phyloP scores from a whole-genome alignment of 2,329 filamentous ascomycete genomes.

The Cytospora leucostoma region DNA sequence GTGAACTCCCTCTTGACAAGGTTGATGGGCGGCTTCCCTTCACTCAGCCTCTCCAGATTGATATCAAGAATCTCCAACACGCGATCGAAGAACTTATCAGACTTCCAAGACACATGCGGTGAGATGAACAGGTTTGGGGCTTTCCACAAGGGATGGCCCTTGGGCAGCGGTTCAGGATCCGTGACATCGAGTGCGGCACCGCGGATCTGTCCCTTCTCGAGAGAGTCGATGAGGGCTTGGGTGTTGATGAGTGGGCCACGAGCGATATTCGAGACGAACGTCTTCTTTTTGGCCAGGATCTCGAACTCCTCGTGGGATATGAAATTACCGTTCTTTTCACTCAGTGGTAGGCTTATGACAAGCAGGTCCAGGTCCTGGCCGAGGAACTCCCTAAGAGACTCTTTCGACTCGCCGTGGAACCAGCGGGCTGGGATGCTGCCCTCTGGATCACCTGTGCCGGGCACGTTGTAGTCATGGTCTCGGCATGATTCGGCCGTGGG shows the following conservation, averaged over 20 bases:
- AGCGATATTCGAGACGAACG: conserved; percentile 66
- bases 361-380: conserved; percentile 45
- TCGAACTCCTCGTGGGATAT: conserved; percentile 46
- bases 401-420: conserved; percentile 41
- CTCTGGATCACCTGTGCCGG: conserved; percentile 55
- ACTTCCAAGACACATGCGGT: background rate
- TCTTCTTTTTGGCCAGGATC: conserved; percentile 41
- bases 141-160: conserved; percentile 63
- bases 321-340: conserved; percentile 40
- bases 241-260: conserved; percentile 47
- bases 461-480: conserved; percentile 64
- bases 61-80: background rate
- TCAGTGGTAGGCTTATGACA: conserved; percentile 45
- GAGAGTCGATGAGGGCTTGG: conserved; percentile 55
- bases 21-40: background rate
- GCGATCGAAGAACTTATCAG: background rate
- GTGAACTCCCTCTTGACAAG: background rate
- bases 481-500: conserved; percentile 58
- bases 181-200: conserved; percentile 71
- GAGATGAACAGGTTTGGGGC: conserved; percentile 61
- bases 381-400: conserved; percentile 44
- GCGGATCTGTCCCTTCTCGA: conserved; percentile 42
- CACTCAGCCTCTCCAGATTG: background rate
- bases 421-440: conserved; percentile 45
- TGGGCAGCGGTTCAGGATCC: conserved; percentile 68